phyloP scores from a whole-genome alignment of 2,329 filamentous ascomycete genomes.

The Aureobasidium melanogenum region DNA sequence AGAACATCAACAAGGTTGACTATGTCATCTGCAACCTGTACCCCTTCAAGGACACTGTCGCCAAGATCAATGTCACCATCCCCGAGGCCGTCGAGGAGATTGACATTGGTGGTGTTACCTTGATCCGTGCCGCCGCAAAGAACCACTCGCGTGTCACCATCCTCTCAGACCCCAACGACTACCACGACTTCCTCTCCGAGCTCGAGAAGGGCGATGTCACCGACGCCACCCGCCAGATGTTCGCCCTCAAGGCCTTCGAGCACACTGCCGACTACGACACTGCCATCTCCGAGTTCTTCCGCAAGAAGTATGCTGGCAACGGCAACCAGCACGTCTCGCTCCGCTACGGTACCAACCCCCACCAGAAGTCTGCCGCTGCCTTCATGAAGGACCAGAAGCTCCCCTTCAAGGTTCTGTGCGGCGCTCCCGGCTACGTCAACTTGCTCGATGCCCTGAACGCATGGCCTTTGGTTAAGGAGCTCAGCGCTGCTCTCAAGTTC shows the following conservation, averaged over 20 bases:
- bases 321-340: constrained; percentile 76
- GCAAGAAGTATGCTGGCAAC: constrained; percentile 85
- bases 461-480: constrained; percentile 94
- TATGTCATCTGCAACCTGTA: constrained; percentile 97
- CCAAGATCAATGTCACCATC: constrained; percentile 94
- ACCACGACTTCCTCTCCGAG: constrained; percentile 87
- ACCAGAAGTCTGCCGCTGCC: constrained; percentile 92
- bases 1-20: constrained; percentile 92
- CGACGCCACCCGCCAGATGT: constrained; percentile 74
- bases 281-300: constrained; percentile 94
- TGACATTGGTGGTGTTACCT: constrained; percentile 93
- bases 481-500: constrained; percentile 77
- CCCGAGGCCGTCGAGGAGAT: constrained; percentile 97
- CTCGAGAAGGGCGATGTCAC: constrained; percentile 78
- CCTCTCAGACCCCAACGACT: constrained; percentile 87
- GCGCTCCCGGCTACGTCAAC: constrained; percentile 94
- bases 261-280: constrained; percentile 96
- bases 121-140: constrained; percentile 94
- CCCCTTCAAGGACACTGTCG: constrained; percentile 96
- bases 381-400: constrained; percentile 64
- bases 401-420: constrained; percentile 90
- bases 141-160: constrained; percentile 95
- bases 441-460: constrained; percentile 91
- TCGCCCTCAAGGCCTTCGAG: constrained; percentile 95
- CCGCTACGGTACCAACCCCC: constrained; percentile 92